Evolutionary conservation across 441 rosid genomes (phyloP).

Genomic region (Arabidopsis lyrata): DNA sequence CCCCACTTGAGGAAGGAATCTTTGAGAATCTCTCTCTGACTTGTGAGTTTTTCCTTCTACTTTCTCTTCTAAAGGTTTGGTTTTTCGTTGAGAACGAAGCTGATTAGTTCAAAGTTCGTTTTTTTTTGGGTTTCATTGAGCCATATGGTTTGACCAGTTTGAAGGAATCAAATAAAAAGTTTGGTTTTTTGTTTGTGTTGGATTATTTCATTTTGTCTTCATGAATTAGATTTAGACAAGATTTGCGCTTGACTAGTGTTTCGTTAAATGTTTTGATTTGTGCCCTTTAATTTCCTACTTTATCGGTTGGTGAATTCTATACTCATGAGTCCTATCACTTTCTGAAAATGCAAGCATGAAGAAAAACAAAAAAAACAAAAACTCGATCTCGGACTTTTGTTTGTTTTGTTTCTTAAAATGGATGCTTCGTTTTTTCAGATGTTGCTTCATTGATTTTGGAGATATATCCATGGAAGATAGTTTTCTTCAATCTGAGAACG

Average conservation of each 20-base stretch:
- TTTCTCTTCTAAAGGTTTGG: slow-evolving; percentile 16
- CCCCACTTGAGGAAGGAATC: slow-evolving; percentile 41
- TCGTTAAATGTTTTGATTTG: slow-evolving; percentile 34
- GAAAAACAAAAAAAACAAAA: slow-evolving; percentile 1
- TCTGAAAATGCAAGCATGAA: slow-evolving; percentile 28
- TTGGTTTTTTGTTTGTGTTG: neutral
- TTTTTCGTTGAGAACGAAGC: slow-evolving; percentile 28
- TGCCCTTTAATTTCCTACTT: slow-evolving; percentile 41
- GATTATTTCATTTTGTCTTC: slow-evolving; percentile 32
- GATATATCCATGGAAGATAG: slow-evolving; percentile 62
- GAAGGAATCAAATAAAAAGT: slow-evolving; percentile 45
- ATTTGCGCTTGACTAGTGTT: slow-evolving; percentile 35
- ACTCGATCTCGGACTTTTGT: slow-evolving; percentile 28
- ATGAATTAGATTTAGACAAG: slow-evolving; percentile 34
- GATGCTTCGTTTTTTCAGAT: slow-evolving; percentile 32
- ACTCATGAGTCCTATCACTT: slow-evolving; percentile 29
- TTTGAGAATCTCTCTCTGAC: slow-evolving; percentile 45
- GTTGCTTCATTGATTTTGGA: slow-evolving; percentile 31
- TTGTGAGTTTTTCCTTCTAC: slow-evolving; percentile 27
- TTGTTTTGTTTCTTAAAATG: slow-evolving; percentile 19
- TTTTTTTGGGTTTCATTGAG: slow-evolving; percentile 31
- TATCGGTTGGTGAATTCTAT: slow-evolving; percentile 30
- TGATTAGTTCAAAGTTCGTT: slow-evolving; percentile 31
- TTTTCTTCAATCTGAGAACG: slow-evolving; percentile 51
- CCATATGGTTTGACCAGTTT: slow-evolving; percentile 41